These are phyloP conservation scores for Calonectria ilicicola DNA, from an alignment of 2,329 filamentous ascomycete genomes.

Conservation along the genomic window DNA sequence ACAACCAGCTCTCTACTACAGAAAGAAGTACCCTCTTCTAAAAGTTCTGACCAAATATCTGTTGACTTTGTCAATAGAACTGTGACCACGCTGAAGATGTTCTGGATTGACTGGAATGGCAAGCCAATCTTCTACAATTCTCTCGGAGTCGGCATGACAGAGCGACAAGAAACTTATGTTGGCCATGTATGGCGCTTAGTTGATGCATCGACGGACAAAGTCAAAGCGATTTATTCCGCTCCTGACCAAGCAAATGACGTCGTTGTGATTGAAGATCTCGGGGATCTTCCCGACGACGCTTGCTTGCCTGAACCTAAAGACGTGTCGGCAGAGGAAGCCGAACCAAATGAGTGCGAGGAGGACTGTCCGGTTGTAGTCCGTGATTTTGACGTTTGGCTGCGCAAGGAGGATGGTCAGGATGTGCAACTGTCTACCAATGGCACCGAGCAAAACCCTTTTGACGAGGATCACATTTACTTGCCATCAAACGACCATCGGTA, in stretches of 20 bases:
- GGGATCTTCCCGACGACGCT: slow-evolving; percentile 4
- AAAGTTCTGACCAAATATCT: slow-evolving; percentile 14
- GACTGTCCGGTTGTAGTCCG: background rate
- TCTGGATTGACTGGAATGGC: slow-evolving; percentile 41
- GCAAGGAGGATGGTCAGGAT: slow-evolving; percentile 4
- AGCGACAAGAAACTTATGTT: slow-evolving; percentile 32
- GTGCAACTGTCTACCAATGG: slow-evolving; percentile 35
- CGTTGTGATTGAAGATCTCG: slow-evolving; percentile 27
- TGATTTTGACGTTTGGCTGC: slow-evolving; percentile 28
- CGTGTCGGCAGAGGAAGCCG: background rate
- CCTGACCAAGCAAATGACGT: slow-evolving; percentile 26
- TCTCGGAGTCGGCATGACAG: slow-evolving; percentile 23
- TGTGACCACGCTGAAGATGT: slow-evolving; percentile 27
- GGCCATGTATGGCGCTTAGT: slow-evolving; percentile 39
- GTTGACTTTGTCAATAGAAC: slow-evolving; percentile 43
- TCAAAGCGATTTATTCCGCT: slow-evolving; percentile 26
- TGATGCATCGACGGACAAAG: slow-evolving; percentile 20
- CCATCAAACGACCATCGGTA: slow-evolving; percentile 28
- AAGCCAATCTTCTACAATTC: slow-evolving; percentile 30
- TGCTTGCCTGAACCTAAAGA: background rate
- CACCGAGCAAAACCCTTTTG: slow-evolving; percentile 29
- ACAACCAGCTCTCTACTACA: slow-evolving; percentile 12
- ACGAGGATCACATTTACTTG: slow-evolving; percentile 28
- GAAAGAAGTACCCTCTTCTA: slow-evolving; percentile 37
- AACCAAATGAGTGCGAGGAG: background rate